phyloP scores from a whole-genome alignment of 2,329 filamentous ascomycete species.

The Fusarium brachygibbosum region DNA sequence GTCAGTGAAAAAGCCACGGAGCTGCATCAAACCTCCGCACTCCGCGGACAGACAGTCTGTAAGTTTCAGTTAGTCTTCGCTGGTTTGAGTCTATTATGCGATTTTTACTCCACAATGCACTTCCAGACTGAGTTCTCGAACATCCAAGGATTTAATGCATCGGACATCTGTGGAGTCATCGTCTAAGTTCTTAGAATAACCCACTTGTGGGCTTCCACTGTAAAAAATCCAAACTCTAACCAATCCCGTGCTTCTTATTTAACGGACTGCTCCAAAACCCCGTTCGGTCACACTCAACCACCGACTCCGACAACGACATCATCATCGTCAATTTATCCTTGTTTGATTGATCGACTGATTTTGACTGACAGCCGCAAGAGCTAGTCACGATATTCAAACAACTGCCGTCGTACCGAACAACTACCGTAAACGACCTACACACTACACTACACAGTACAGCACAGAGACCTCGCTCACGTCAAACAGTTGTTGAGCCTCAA shows the following conservation, averaged over 20 bases:
- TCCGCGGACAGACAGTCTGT: slow-evolving; percentile 12
- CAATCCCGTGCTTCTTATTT: slow-evolving; percentile 18
- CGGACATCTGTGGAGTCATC: slow-evolving; percentile 20
- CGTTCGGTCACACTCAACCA: slow-evolving; percentile 30
- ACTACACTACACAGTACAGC: not conserved
- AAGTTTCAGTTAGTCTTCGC: not conserved
- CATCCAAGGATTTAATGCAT: slow-evolving; percentile 12
- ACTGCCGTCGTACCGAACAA: slow-evolving; percentile 19
- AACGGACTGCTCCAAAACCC: slow-evolving; percentile 23
- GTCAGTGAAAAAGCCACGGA: not conserved
- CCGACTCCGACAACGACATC: slow-evolving; percentile 26
- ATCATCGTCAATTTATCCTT: slow-evolving; percentile 32
- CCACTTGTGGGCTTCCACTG: too few species aligned
- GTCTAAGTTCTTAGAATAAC: slow-evolving; percentile 2
- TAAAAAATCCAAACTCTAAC: slow-evolving; percentile 7
- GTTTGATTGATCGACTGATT: slow-evolving; percentile 24
- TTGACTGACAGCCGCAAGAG: slow-evolving; percentile 19
- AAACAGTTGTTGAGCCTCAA: slow-evolving; percentile 29
- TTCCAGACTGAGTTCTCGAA: slow-evolving; percentile 30
- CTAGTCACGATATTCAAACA: slow-evolving; percentile 10
- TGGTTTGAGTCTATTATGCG: not conserved
- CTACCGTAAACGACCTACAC: slow-evolving; percentile 15
- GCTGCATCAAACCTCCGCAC: slow-evolving; percentile 9
- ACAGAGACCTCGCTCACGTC: slow-evolving; percentile 2
- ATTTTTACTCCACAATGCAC: slow-evolving; percentile 9